Evolutionary conservation across 805 yeast species (phyloP), one percentile per base, ranked within the genome.

Genomic region (Candida sphagnicola): DNA sequence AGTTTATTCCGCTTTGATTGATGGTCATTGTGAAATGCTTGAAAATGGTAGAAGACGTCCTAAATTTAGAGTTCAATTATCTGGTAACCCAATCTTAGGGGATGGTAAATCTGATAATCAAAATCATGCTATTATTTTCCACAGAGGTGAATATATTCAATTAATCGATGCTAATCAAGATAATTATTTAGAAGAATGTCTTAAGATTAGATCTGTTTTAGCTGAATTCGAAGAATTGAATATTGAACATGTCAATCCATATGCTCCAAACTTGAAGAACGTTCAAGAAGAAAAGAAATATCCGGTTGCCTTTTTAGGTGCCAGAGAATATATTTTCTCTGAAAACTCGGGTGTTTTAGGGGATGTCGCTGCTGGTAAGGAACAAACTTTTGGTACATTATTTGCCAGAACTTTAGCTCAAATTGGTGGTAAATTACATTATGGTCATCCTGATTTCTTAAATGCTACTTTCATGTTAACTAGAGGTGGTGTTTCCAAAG

Each of bases 71-170:
- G 73, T 85, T 34, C 75, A 67, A 48, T 67, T 85, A 31, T 80
- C 90, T 11, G 95, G 95, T 13, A 78, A 84, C 56, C 95, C 95
- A 34, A 82, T 85, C 38, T 69, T 85, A 43, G 95, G 95, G 34
- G 93, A 85, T 57, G 95, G 95, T 41, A 85, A 85, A 57, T 76
- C 89, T 21, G 95, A 85, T 59, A 85, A 85, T 53, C 95, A 85
- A 55, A 85, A 85, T 52, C 85, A 79, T 56, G 78, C 90, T 4
- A 56, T 85, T 35, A 75, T 83, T 24, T 85, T 82, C 62, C 77
- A 80, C 50, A 73, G 93, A 46, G 95, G 95, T 43, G 93, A 85
- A 56, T 85, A 83, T 54, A 73, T 85, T 43, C 93, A 85, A 53
- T 69, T 85, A 48, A 75, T 85, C 46, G 95, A 85, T 68, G 90